phyloP scores from a whole-genome alignment of 495 filamentous ascomycete genomes.

The Trichoderma orchidacearum region DNA sequence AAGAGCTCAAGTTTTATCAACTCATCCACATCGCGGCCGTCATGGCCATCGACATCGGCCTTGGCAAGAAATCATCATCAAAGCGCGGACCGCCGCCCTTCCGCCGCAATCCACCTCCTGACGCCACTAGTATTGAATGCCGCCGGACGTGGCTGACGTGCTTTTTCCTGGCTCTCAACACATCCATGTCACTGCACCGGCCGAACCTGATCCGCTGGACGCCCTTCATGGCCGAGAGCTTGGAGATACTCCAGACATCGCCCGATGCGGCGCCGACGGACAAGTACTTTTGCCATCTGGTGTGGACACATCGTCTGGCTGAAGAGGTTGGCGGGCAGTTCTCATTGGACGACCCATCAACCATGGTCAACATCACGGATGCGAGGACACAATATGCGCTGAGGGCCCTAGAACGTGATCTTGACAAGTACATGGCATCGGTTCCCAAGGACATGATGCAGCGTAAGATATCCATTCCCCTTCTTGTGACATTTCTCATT shows the following conservation, averaged over 20 bases:
- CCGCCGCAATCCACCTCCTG: constrained; percentile 32
- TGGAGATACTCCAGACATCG: constrained; percentile 58
- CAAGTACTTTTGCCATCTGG: constrained; percentile 56
- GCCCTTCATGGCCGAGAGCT: constrained; percentile 72
- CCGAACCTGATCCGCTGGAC: constrained; percentile 72
- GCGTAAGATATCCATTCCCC: constrained; percentile 19
- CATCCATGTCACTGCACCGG: constrained; percentile 66
- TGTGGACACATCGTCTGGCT: constrained; percentile 63
- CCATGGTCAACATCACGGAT: constrained; percentile 54
- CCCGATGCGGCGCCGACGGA: constrained; percentile 63
- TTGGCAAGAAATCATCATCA: constrained; percentile 42
- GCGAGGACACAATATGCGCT: constrained; percentile 60
- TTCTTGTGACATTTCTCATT: not conserved
- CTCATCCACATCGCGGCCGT: constrained; percentile 70
- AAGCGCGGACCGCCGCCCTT: constrained; percentile 31
- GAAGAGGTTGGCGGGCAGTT: constrained; percentile 71
- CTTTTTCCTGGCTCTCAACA: constrained; percentile 63
- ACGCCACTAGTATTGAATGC: constrained; percentile 56
- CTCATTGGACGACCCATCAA: constrained; percentile 57
- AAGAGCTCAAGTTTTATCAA: constrained; percentile 87
- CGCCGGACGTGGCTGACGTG: constrained; percentile 69
- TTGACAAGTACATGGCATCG: constrained; percentile 51
- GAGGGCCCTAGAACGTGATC: constrained; percentile 60
- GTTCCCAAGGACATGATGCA: constrained; percentile 32
- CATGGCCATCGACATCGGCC: constrained; percentile 79